Percentiles rank a stretch among this genome's conserved stretches.
These are phyloP conservation scores for Imleria badia DNA, from an alignment of 768 basidiomycete genomes.

Conservation along the genomic window DNA sequence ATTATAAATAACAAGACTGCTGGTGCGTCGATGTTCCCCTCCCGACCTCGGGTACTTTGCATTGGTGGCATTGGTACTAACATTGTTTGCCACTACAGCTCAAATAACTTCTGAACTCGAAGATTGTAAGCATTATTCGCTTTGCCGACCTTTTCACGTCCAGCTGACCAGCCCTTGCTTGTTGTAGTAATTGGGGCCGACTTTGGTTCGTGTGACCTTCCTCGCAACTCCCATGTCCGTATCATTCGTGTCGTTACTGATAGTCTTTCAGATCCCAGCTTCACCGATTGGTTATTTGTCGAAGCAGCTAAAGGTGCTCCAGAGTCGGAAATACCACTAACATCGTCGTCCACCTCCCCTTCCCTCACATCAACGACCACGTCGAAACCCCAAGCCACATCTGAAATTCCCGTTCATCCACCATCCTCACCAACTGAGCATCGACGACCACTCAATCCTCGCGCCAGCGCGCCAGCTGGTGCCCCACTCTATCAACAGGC, in stretches of 20 bases:
- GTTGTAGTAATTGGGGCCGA: conserved; percentile 71
- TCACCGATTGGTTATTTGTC: conserved; percentile 87
- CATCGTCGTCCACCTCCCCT: conserved; percentile 29
- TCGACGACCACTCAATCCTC: conserved; percentile 45
- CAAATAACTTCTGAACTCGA: conserved; percentile 88
- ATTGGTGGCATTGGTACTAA: conserved; percentile 1
- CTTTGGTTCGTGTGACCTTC: conserved; percentile 53
- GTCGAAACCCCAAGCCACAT: conserved; percentile 29
- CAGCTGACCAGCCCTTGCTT: conserved; percentile 11
- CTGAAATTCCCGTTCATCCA: conserved; percentile 26
- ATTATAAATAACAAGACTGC: conserved; percentile 88
- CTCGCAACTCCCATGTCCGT: not conserved
- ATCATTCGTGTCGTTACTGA: conserved; percentile 3
- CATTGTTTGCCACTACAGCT: conserved; percentile 39
- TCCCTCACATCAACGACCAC: conserved; percentile 23
- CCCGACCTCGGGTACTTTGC: not conserved
- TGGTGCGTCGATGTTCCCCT: conserved; percentile 42
- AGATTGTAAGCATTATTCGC: conserved; percentile 52
- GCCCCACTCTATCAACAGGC: conserved; percentile 69
- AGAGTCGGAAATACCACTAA: conserved; percentile 45
- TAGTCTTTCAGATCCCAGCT: conserved; percentile 58
- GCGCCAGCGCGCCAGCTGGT: conserved; percentile 36
- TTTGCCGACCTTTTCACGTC: not conserved
- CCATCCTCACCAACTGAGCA: conserved; percentile 17
- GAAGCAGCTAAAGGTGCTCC: conserved; percentile 73